phyloP scores from a whole-genome alignment of 2,329 filamentous ascomycete genomes.

The Trichoderma arundinaceum region DNA sequence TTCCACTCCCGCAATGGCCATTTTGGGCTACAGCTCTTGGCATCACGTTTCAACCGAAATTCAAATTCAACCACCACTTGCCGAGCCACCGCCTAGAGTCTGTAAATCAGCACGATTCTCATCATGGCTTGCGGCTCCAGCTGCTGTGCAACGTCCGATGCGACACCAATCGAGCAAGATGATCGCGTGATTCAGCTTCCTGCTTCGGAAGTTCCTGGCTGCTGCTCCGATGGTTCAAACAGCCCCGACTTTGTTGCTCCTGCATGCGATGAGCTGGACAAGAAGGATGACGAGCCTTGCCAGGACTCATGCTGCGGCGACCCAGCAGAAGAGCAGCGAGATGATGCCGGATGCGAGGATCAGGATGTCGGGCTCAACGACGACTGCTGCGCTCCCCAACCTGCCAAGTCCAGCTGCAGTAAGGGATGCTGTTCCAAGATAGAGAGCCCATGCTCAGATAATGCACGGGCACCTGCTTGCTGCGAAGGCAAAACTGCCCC shows the following conservation, averaged over 20 bases:
- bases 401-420: neutral
- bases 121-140: slow-evolving; percentile 12
- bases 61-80: neutral
- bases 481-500: slow-evolving; percentile 49
- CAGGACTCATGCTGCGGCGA: neutral
- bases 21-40: slow-evolving; percentile 2
- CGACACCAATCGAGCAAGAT: neutral
- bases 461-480: slow-evolving; percentile 39
- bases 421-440: neutral
- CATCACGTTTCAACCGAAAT: neutral
- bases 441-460: neutral
- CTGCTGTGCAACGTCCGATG: neutral
- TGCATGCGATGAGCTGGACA: neutral
- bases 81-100: neutral
- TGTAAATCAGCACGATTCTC: neutral
- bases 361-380: neutral
- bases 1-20: neutral
- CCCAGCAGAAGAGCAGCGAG: neutral
- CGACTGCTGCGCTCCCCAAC: neutral
- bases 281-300: neutral
- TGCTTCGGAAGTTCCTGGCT: neutral
- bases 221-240: neutral
- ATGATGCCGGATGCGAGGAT: neutral
- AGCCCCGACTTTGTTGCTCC: neutral
- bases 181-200: neutral